Conservation (phyloP, 257 asterid genomes). For the Solanum chmielewskii region DNA sequence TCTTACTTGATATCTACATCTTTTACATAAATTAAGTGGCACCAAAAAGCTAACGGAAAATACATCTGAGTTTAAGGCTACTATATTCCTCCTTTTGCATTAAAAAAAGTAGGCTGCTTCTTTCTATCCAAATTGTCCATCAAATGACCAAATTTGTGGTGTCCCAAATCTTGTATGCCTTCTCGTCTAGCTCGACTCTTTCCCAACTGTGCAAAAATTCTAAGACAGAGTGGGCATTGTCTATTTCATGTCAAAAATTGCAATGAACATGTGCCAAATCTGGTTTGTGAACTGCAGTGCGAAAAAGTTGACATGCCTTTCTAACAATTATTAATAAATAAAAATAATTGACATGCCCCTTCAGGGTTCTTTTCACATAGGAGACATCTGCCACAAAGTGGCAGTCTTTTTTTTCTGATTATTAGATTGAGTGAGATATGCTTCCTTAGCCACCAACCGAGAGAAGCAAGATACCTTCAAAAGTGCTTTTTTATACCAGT, state of each 20-base stretch:
- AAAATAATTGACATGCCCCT: background rate
- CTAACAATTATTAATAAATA: background rate
- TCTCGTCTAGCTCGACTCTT: background rate
- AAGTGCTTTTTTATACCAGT: background rate
- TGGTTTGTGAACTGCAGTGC: background rate
- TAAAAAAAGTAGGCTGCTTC: background rate
- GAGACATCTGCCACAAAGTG: background rate
- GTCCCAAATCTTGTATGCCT: background rate
- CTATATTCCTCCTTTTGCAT: background rate
- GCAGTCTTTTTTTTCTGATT: background rate
- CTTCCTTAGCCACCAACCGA: background rate
- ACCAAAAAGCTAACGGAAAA: background rate
- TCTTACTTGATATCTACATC: background rate
- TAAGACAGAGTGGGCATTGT: background rate
- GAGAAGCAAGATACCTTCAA: background rate
- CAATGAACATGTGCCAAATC: background rate
- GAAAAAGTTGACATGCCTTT: background rate
- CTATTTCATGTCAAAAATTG: background rate
- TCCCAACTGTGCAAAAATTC: background rate
- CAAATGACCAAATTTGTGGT: background rate
- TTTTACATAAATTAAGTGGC: background rate
- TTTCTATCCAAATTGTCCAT: background rate
- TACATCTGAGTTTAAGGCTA: background rate
- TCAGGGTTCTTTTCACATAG: background rate
- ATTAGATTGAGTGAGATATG: background rate